Evolutionary conservation across 2,329 filamentous ascomycete genomes (phyloP), one percentile per base, ranked within the genome.

Genomic region (Fusarium sp.): DNA sequence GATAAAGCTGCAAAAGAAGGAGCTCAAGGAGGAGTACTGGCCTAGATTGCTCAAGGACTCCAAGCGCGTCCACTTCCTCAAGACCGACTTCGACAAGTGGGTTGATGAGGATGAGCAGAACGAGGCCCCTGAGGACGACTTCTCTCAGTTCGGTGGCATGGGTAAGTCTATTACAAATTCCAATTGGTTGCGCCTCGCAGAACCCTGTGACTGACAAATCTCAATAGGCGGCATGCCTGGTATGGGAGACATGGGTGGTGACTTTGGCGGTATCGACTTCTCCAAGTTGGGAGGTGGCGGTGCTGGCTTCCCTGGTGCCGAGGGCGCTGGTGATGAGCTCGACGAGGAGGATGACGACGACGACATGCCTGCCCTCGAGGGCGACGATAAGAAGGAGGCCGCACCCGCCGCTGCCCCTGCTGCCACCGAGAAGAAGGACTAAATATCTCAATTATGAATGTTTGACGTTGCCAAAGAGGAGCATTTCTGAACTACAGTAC

Each of bases 61-160:
- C 76, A 92, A 94, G 88, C 97, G 94, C 87, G 86, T 93, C 61
- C 96, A 98, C 86, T 99, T 94, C 90, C 85, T 99, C 80, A 97
- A 97, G 92, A 98, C 96, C 74, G 93, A 99, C 86, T 99, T 99
- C 79, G 95, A 98, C 87, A 98, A 97, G 92, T 98, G 95, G 95
- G 93, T 97, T 79, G 95, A 98, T 77, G 94, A 98, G 90, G 95
- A 99, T 81, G 96, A 99, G 89, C 96, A 99, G 87, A 93, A 98
- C 80, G 94, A 94, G 84, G 92, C 89, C 68, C 86, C 90, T 54
- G 94, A 97, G 74, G 94, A 97, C 63, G 95, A 97, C 83, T 84
- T 91, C 77, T 89, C 88, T 73, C 87, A 90, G 81, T 91, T 89
- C 76, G 89, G 87, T 65, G 89, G 89, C 73, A 93, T 90, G 89